Evolutionary conservation across 1,284 basidiomycete genomes (phyloP).

Genomic region (Puccinia polysora): DNA sequence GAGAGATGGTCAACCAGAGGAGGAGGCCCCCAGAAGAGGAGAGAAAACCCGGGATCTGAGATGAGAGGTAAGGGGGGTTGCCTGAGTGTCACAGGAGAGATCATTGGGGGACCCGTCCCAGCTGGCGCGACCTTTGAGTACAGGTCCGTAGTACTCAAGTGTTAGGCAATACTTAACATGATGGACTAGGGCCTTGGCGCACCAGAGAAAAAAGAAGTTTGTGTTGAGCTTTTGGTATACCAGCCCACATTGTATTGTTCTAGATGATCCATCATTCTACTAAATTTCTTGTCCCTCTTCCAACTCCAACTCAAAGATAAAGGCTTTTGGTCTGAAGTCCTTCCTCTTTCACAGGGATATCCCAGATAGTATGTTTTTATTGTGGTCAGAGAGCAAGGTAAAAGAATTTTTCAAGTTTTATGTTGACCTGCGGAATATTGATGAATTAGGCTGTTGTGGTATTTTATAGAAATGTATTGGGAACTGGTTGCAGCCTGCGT

Average conservation of each 20-base stretch:
- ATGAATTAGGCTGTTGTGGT: conserved; percentile 26
- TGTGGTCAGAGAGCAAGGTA: conserved; percentile 33
- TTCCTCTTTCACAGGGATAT: conserved; percentile 21
- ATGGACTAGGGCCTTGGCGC: conserved; percentile 34
- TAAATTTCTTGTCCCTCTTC: no score
- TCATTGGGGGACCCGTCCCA: no score
- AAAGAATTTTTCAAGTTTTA: conserved; percentile 26
- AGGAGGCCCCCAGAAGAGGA: no score
- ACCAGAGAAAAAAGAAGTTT: conserved; percentile 33
- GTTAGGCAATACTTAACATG: no score
- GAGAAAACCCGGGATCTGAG: no score
- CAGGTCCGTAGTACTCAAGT: no score
- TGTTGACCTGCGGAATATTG: conserved; percentile 37
- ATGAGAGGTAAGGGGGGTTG: no score
- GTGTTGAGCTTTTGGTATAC: conserved; percentile 28
- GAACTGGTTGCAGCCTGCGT: no score
- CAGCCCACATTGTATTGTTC: conserved; percentile 26
- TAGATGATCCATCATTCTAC: conserved; percentile 38
- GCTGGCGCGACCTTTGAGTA: no score
- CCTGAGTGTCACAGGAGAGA: no score
- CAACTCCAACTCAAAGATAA: background rate
- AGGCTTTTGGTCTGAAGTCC: background rate
- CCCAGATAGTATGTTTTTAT: conserved; percentile 37
- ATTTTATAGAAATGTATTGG: no score
- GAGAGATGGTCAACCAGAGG: no score